These are phyloP conservation scores for Novymonas esmeraldas DNA, from an alignment of 208 protist species.

Conservation along the genomic window DNA sequence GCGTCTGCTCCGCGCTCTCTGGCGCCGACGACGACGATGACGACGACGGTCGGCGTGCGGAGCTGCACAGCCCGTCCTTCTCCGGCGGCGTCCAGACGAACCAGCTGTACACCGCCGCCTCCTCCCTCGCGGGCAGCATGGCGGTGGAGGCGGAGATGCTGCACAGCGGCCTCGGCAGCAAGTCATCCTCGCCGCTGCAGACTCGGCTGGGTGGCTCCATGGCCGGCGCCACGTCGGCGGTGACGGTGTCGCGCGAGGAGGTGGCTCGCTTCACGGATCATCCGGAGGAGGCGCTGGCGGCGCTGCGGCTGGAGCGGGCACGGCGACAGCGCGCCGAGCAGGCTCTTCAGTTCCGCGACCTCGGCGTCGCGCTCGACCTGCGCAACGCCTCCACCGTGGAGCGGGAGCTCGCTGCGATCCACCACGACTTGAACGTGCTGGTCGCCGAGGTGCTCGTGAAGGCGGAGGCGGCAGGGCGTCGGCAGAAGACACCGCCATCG, in stretches of 20 bases:
- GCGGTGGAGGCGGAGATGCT: conserved; percentile 7
- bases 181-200: not conserved
- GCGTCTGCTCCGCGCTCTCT: conserved; percentile 41
- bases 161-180: not conserved
- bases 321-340: conserved; percentile 58
- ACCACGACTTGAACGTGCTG: conserved; percentile 71
- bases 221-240: not conserved
- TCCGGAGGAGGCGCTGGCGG: conserved; percentile 27
- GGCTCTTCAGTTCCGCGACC: conserved; percentile 41
- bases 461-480: conserved; percentile 37
- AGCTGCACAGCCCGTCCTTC: not conserved
- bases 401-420: conserved; percentile 48
- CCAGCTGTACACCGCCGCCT: conserved; percentile 30
- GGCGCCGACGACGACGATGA: conserved; percentile 21
- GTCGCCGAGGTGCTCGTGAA: conserved; percentile 59
- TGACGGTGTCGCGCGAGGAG: conserved; percentile 19
- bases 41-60: not conserved
- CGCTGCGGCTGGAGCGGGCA: conserved; percentile 54
- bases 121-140: conserved; percentile 10
- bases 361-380: conserved; percentile 59
- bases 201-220: not conserved
- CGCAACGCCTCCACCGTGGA: conserved; percentile 49
- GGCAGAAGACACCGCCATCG: conserved; percentile 35
- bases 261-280: conserved; percentile 11
- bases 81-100: conserved; percentile 3